phyloP scores from a whole-genome alignment of 2,329 filamentous ascomycete species.

The Thermoascus crustaceus region DNA sequence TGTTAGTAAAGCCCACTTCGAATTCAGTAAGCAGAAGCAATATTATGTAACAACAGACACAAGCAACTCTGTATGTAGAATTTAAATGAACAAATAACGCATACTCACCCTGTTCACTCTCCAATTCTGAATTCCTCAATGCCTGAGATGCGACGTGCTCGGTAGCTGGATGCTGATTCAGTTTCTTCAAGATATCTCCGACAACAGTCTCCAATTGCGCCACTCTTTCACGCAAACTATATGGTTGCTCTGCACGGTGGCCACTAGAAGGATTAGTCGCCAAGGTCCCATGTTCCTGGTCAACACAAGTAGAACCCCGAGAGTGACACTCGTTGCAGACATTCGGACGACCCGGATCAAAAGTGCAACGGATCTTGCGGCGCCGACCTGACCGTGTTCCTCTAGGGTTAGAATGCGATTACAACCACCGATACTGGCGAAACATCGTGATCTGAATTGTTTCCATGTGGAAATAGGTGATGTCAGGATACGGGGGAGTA shows the following conservation, averaged over 20 bases:
- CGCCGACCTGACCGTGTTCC: conserved; percentile 22
- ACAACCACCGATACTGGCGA: too few species aligned
- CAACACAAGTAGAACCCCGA: conserved; percentile 30
- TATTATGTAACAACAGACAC: background rate
- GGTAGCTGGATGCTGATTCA: conserved; percentile 17
- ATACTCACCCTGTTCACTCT: conserved; percentile 5
- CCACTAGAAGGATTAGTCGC: conserved; percentile 12
- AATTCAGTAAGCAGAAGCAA: background rate
- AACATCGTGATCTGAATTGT: too few species aligned
- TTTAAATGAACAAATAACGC: background rate
- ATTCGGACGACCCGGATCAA: conserved; percentile 21
- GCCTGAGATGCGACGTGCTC: background rate
- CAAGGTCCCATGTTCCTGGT: conserved; percentile 29
- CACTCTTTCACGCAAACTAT: conserved; percentile 32
- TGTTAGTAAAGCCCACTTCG: background rate
- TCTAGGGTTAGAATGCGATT: too few species aligned
- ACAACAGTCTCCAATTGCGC: conserved; percentile 31
- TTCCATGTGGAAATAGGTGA: background rate
- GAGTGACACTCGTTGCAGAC: conserved; percentile 35
- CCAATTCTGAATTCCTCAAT: background rate
- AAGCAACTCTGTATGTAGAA: background rate
- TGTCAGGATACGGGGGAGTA: too few species aligned
- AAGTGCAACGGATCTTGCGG: conserved; percentile 38
- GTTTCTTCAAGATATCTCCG: conserved; percentile 22
- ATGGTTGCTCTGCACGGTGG: conserved; percentile 20